Conservation (phyloP, 1,284 basidiomycete genomes). For the Takashimella tepidaria region DNA sequence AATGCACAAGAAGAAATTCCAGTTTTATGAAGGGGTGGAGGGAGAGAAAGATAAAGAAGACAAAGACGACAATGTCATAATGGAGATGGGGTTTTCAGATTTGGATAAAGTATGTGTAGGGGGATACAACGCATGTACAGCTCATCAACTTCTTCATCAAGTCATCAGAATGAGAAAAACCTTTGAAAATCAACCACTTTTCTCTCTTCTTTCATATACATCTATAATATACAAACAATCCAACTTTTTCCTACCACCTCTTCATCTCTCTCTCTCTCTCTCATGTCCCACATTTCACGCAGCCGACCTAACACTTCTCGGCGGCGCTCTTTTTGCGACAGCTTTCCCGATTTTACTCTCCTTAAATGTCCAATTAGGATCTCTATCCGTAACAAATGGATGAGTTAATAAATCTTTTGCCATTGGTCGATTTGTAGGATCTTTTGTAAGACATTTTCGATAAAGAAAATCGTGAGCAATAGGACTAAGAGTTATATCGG, state of each 20-base stretch:
- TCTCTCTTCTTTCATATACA: no score
- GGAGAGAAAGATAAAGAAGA: no score
- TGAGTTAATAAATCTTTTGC: slow-evolving; percentile 78
- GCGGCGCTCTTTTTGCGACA: slow-evolving; percentile 24
- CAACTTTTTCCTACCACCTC: neutral
- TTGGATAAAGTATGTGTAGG: no score
- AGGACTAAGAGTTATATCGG: slow-evolving; percentile 67
- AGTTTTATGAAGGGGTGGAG: no score
- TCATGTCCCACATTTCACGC: neutral
- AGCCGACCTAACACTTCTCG: neutral
- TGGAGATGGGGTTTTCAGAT: no score
- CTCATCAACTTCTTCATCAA: no score
- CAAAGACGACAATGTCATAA: no score
- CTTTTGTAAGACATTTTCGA: slow-evolving; percentile 82
- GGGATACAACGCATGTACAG: no score
- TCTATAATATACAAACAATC: no score
- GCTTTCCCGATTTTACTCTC: slow-evolving; percentile 42
- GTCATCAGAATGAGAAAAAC: no score
- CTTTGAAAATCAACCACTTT: no score
- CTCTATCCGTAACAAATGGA: slow-evolving; percentile 67
- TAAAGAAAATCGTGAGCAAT: slow-evolving; percentile 80
- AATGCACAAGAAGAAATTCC: no score
- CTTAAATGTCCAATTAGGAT: slow-evolving; percentile 66
- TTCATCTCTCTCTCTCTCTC: neutral
- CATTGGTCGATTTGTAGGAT: slow-evolving; percentile 79